Conservation (phyloP, 2,329 filamentous ascomycete genomes). For the Cladosporium sphaerospermum region DNA sequence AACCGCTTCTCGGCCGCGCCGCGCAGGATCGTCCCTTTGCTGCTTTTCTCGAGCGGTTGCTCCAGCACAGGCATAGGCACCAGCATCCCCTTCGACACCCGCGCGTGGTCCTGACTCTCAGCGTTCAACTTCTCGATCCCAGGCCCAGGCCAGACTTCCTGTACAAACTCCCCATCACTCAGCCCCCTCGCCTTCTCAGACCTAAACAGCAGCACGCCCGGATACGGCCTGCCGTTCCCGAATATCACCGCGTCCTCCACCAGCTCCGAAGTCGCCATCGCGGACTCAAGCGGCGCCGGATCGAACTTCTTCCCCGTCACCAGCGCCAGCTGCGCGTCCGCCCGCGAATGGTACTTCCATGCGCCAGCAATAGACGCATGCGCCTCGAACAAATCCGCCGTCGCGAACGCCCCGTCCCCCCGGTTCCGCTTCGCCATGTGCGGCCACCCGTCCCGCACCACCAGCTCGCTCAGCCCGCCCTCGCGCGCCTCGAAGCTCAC, state of each 20-base stretch:
- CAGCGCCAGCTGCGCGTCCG: slow-evolving; percentile 57
- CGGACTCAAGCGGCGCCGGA: slow-evolving; percentile 54
- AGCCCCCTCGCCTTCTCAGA: slow-evolving; percentile 23
- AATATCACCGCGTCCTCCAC: slow-evolving; percentile 56
- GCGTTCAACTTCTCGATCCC: slow-evolving; percentile 44
- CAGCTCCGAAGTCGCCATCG: slow-evolving; percentile 39
- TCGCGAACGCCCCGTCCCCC: slow-evolving; percentile 55
- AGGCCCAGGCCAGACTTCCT: slow-evolving; percentile 36
- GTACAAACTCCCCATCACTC: slow-evolving; percentile 35
- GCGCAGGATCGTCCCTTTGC: slow-evolving; percentile 56
- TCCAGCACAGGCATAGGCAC: slow-evolving; percentile 36
- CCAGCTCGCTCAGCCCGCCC: slow-evolving; percentile 46
- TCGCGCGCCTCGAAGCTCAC: slow-evolving; percentile 43
- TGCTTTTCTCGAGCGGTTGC: slow-evolving; percentile 50
- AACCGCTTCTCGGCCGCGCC: slow-evolving; percentile 47
- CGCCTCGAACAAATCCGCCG: slow-evolving; percentile 55
- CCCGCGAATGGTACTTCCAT: slow-evolving; percentile 58
- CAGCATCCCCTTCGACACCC: slow-evolving; percentile 47
- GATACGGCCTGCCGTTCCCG: slow-evolving; percentile 50
- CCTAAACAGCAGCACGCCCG: slow-evolving; percentile 52
- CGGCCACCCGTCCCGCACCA: slow-evolving; percentile 53
- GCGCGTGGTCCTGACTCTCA: slow-evolving; percentile 45
- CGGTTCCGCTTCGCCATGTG: slow-evolving; percentile 54
- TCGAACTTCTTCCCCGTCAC: slow-evolving; percentile 65
- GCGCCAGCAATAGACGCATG: slow-evolving; percentile 48